Percentiles rank a stretch among this genome's conserved stretches.
Evolutionary conservation across 495 filamentous ascomycete genomes (phyloP).

Genomic region (Neohortaea acidophila): DNA sequence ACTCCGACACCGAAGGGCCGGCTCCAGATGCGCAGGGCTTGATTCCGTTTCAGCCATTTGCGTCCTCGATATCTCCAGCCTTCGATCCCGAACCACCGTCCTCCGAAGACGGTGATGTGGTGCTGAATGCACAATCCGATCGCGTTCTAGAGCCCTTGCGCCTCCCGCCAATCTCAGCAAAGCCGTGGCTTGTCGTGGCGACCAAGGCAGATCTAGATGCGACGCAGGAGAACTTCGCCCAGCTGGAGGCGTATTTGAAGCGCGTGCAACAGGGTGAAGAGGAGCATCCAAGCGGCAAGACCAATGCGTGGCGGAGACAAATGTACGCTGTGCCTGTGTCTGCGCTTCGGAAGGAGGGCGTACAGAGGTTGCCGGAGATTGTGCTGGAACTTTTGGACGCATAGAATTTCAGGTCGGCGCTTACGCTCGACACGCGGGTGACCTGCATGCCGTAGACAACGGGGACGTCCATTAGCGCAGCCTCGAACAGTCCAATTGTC

Average conservation of each 20-base stretch:
- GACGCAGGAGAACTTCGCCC: constrained; percentile 61
- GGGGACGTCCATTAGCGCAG: too few species aligned
- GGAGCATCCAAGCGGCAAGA: constrained; percentile 55
- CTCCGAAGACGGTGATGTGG: constrained; percentile 1
- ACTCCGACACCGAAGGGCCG: constrained; percentile 33
- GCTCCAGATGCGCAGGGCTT: constrained; percentile 14
- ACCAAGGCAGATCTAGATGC: constrained; percentile 79
- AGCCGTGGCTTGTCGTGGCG: constrained; percentile 95
- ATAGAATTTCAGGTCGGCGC: not conserved
- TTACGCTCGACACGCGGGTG: not conserved
- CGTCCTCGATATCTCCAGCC: constrained; percentile 8
- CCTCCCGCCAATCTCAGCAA: constrained; percentile 55
- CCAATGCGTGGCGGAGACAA: constrained; percentile 49
- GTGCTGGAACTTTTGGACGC: constrained; percentile 56
- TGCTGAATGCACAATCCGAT: constrained; percentile 5
- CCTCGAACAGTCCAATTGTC: too few species aligned
- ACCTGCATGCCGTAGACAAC: too few species aligned
- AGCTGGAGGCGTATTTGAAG: constrained; percentile 51
- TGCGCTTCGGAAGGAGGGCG: constrained; percentile 71
- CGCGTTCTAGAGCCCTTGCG: constrained; percentile 19
- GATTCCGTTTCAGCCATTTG: constrained; percentile 6
- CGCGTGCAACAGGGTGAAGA: constrained; percentile 40
- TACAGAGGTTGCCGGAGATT: constrained; percentile 60
- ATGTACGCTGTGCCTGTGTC: constrained; percentile 68
- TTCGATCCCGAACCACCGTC: constrained; percentile 5